Percentiles rank a stretch among this genome's conserved stretches.
These are phyloP conservation scores for Ceratobasidium sp. DNA, from an alignment of 1,284 basidiomycete species.

Conservation along the genomic window DNA sequence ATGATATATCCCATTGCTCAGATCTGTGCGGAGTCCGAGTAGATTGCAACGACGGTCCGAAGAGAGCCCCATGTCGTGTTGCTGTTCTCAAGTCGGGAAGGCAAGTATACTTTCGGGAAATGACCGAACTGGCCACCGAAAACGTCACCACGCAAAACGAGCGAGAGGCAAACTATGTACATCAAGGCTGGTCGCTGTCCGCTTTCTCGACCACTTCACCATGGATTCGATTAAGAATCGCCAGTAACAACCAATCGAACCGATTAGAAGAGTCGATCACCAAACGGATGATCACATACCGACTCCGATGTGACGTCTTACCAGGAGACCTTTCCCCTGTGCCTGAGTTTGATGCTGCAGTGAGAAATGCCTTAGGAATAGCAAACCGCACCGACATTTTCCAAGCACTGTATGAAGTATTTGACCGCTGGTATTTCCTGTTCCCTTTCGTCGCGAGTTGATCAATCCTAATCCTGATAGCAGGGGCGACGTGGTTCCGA, in stretches of 20 bases:
- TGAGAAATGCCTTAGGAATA: neutral
- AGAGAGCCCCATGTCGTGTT: neutral
- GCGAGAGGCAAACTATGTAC: constrained; percentile 6
- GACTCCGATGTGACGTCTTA: neutral
- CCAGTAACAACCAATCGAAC: constrained; percentile 1
- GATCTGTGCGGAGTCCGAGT: constrained; percentile 12
- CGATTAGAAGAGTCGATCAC: neutral
- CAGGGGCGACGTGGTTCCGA: constrained; percentile 18
- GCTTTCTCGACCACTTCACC: neutral
- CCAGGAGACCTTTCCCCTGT: neutral
- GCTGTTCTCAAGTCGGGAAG: neutral
- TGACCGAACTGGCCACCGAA: neutral
- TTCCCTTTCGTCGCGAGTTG: neutral
- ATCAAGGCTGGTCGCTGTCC: constrained; percentile 21
- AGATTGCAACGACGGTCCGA: constrained; percentile 14
- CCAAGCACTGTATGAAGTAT: neutral
- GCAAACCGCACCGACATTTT: neutral
- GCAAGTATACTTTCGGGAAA: neutral
- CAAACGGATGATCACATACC: neutral
- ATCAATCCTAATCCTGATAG: neutral
- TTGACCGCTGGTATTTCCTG: neutral
- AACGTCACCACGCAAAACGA: neutral
- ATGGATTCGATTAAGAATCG: constrained; percentile 16
- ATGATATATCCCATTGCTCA: neutral
- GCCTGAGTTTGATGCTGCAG: neutral